These are phyloP conservation scores for Penicillium soppii DNA, from an alignment of 495 filamentous ascomycete species.

Conservation along the genomic window DNA sequence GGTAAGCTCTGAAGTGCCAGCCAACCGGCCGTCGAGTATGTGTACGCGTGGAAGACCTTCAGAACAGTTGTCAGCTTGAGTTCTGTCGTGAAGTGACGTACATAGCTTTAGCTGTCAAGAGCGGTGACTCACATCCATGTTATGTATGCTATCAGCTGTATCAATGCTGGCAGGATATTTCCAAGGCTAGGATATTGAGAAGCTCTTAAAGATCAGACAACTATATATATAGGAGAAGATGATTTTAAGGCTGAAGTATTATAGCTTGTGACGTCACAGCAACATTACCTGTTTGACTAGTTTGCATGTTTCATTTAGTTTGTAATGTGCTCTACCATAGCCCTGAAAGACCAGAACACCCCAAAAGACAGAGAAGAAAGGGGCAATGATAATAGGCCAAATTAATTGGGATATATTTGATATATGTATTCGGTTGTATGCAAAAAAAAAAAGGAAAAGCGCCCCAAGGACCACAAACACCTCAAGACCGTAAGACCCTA, in stretches of 20 bases:
- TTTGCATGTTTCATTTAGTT: too few species aligned
- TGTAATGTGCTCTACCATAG: too few species aligned
- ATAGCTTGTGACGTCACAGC: constrained; percentile 2
- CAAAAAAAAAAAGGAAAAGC: constrained; percentile 4
- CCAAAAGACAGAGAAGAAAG: background rate
- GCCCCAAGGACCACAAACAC: constrained; percentile 10
- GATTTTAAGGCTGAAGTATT: constrained; percentile 4
- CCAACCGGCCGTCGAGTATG: constrained; percentile 65
- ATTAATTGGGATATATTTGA: background rate
- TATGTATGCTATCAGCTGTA: background rate
- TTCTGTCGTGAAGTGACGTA: background rate
- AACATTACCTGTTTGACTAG: background rate
- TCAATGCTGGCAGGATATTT: too few species aligned
- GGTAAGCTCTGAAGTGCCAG: constrained; percentile 64
- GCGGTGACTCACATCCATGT: constrained; percentile 18
- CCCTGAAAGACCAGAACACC: background rate
- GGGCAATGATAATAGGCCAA: background rate
- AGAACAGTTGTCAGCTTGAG: background rate
- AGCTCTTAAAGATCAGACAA: too few species aligned
- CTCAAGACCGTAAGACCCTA: background rate
- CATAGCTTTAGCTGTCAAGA: background rate
- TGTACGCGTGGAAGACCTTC: constrained; percentile 68
- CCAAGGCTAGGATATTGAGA: too few species aligned
- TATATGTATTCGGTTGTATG: background rate
- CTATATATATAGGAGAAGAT: too few species aligned